A percentile compares a stretch with the other conserved stretches of the same genome.
Evolutionary conservation across 495 filamentous ascomycete genomes (phyloP).

Genomic region (Tuber microsphaerosporum): DNA sequence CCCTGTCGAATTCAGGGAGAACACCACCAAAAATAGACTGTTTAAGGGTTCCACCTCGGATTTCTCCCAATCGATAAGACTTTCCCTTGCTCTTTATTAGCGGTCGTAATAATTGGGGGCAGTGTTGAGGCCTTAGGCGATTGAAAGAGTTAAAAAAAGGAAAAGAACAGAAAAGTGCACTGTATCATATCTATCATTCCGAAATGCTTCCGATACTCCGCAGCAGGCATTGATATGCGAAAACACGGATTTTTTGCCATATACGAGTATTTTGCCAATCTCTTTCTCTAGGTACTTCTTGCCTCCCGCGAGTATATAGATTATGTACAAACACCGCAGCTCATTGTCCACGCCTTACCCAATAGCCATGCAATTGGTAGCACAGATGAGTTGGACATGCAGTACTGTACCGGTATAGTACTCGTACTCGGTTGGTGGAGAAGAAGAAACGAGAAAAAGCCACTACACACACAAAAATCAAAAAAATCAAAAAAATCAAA

Average conservation of each 20-base stretch:
- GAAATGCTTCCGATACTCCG: not conserved
- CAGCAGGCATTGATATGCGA: too few relatives aligned
- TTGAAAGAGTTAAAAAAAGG: not conserved
- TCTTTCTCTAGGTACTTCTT: not conserved
- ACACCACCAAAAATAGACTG: not conserved
- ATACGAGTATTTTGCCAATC: not conserved
- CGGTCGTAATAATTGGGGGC: not conserved
- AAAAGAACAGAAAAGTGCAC: not conserved
- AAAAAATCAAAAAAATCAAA: not conserved
- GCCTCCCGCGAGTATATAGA: not conserved
- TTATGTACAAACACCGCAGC: not conserved
- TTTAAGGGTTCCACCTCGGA: not conserved
- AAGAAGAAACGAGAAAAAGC: not conserved
- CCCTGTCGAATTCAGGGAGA: not conserved
- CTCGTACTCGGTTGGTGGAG: not conserved
- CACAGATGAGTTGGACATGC: not conserved
- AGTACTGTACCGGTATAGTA: not conserved
- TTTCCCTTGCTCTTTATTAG: not conserved
- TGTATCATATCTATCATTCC: not conserved
- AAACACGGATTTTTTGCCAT: not conserved
- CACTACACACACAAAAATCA: not conserved
- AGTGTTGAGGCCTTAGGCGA: not conserved
- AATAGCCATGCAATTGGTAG: not conserved
- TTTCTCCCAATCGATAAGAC: not conserved
- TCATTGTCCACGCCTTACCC: not conserved